These are phyloP conservation scores for Plasmodium cynomolgi DNA, from an alignment of 169 alveolate genomes.

Conservation along the genomic window DNA sequence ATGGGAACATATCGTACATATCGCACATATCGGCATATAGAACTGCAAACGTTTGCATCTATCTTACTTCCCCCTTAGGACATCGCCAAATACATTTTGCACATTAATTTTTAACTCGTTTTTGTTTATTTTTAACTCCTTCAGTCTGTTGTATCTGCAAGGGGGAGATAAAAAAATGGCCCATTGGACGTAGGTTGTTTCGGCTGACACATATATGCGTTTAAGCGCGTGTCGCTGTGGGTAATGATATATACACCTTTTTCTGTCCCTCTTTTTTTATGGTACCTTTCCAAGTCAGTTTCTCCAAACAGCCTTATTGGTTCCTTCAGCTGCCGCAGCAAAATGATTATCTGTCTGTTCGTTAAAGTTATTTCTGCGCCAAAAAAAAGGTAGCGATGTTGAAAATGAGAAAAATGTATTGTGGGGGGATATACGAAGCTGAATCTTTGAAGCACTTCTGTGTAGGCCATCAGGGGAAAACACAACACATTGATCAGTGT, in stretches of 20 bases:
- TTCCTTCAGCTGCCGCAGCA: slow-evolving; percentile 83
- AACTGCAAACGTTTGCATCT: background rate
- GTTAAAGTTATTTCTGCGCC: slow-evolving; percentile 53
- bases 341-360: slow-evolving; percentile 76
- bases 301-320: slow-evolving; percentile 90
- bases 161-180: background rate
- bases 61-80: slow-evolving; percentile 64
- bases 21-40: background rate
- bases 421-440: background rate
- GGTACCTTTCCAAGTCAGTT: slow-evolving; percentile 84
- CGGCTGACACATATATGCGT: background rate
- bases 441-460: background rate
- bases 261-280: background rate
- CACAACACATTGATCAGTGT: background rate
- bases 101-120: slow-evolving; percentile 62
- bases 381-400: background rate
- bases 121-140: slow-evolving; percentile 69
- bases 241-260: slow-evolving; percentile 1
- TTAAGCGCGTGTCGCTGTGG: background rate
- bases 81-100: slow-evolving; percentile 73
- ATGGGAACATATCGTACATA: background rate
- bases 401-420: background rate
- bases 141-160: slow-evolving; percentile 53
- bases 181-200: background rate
- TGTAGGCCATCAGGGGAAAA: background rate